Base-by-base conservation (phyloP, 305 asterid species). In the Ajuga reptans region DNA sequence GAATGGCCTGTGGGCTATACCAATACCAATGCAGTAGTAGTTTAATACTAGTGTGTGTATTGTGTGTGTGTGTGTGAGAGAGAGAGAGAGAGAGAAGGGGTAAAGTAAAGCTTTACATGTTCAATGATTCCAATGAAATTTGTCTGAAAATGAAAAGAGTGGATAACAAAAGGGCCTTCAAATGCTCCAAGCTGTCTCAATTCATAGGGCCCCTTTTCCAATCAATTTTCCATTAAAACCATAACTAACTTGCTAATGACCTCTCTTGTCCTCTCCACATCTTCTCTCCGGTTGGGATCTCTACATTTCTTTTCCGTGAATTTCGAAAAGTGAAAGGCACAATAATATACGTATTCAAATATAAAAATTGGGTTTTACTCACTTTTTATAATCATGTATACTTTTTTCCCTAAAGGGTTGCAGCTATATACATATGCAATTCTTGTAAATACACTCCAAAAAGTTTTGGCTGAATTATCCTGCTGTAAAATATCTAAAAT, bases 171-270 rank as follows among this genome's bases (percentile, higher is more conserved):
- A 69, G 86, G 89, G 68, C 80, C 85, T 69, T 53, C 80, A 68
- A 78, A 55, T 72, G 68, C 79, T 83, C 85, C 83, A 79, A 78
- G 77, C 87, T 82, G 88, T 85, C 91, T 80, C 84, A 77, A 74
- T 84, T 84, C 17, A 15, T 15, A 49, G 66, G 51, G n/a, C n/a
- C 73, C 64, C 36, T 57, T 31, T 31, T 4, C 9, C 64, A 33
- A 60, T 79, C 56, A 72, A 55, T 51, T 64, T 71, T 59, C 42
- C 72, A 80, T 72, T 73, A 34, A 64, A 33, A 54, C 63, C 43
- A 46, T 72, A 60, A 62, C 75, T 24, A 75, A 68, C 70, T 41
- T 29, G 34, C 45, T 16, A 57, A 72, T 70, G 47, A 47, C 68
- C 62, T 34, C 24, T 39, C 50, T 39, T 46, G 39, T 11, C 10